Base-by-base conservation (phyloP, 306 rosid species). In the Geum urbanum region DNA sequence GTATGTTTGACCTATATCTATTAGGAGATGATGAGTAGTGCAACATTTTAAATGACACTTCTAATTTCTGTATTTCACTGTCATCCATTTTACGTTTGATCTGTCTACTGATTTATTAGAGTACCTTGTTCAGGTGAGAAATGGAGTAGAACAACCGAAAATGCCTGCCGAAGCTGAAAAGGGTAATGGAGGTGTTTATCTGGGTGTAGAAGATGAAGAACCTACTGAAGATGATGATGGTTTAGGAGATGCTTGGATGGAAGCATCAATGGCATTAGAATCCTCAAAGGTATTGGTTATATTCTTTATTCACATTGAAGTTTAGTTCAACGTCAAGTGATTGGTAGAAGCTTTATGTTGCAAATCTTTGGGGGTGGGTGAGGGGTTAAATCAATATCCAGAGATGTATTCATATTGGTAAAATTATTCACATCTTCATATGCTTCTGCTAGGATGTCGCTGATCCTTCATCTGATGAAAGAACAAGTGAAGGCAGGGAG, bases 221-320 rank as follows among this genome's bases (percentile, higher is more conserved):
- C 61, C 76, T 35, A 24, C 58, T 14, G 80, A 67, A 80, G 92
- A 86, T 79, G 95, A 87, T 56, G 97, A 88, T 39, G 97, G 87
- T 41, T 79, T 91, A 11, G 86, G 63, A 2, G 95, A 94, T 74
- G 85, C 89, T 45, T 94, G 99, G 99, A 89, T 78, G 72, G 97
- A 94, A 67, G 83, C 91, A 96, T 80, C 91, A 15, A 83, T 91
- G 92, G 87, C 86, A 0, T 77, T 91, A 64, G 97, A 94, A 78
- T 72, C 80, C 74, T 81, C 95, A 66, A 91, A 91, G 81, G 99
- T 94, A 85, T 61, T 15, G 24, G 24, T 20, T 35, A 58, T 54
- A 16, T 43, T 22, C 64, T 64, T 27, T 41, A 19, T 51, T 41
- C 58, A 50, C 46, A 27, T 27, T 18, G 32, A 49, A 27, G 0